Percentiles rank a stretch among this genome's conserved stretches.
These are phyloP conservation scores for Cydonia oblonga DNA, from an alignment of 331 rosid genomes.

Conservation along the genomic window DNA sequence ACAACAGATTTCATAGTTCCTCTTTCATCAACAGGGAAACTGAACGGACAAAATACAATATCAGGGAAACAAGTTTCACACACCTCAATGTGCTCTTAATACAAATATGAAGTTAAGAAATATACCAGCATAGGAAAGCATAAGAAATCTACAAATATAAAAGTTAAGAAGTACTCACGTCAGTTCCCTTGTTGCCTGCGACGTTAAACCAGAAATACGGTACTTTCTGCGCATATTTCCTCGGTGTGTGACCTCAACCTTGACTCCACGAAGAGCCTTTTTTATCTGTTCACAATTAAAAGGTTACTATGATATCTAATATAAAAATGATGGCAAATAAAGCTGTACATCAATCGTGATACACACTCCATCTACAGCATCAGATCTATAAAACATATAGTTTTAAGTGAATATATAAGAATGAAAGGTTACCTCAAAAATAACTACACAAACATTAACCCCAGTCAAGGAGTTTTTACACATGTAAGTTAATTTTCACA, in stretches of 20 bases:
- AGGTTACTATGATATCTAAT: background rate
- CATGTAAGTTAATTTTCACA: background rate
- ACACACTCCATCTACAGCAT: background rate
- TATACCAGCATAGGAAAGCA: background rate
- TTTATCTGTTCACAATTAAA: conserved; percentile 45
- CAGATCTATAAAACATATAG: background rate
- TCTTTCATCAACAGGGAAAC: conserved; percentile 92
- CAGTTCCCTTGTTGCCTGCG: conserved; percentile 89
- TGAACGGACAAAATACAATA: conserved; percentile 11
- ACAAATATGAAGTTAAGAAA: background rate
- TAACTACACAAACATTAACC: background rate
- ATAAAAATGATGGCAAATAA: background rate
- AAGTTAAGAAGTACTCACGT: conserved; percentile 40
- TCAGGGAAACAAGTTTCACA: background rate
- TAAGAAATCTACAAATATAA: background rate
- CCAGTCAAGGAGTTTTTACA: background rate
- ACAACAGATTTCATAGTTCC: conserved; percentile 93
- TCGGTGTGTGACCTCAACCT: conserved; percentile 92
- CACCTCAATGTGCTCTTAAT: background rate
- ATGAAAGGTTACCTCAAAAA: background rate
- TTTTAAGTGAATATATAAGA: background rate
- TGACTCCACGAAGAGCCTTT: conserved; percentile 89
- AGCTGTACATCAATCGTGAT: background rate
- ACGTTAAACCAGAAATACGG: conserved; percentile 83
- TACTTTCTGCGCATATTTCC: conserved; percentile 92